Percentiles rank a stretch among this genome's conserved stretches.
phyloP scores from a whole-genome alignment of 225 moss, liverwort and hornwort species.

The Polytrichum commune region DNA sequence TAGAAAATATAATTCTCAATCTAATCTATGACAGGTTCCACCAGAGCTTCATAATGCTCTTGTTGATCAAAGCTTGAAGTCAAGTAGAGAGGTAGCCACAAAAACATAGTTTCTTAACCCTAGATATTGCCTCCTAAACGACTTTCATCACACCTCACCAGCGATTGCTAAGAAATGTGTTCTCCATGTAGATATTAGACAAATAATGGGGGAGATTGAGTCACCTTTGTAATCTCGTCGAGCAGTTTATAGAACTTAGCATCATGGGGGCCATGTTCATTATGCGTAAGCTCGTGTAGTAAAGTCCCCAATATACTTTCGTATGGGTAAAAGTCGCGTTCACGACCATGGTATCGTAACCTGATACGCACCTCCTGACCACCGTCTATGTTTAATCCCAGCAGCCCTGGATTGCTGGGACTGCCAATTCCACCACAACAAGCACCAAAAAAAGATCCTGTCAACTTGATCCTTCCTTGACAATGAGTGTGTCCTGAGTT shows the following conservation, averaged over 20 bases:
- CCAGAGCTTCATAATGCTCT: neutral
- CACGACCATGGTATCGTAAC: conserved; percentile 60
- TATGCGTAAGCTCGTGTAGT: conserved; percentile 93
- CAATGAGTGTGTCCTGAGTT: neutral
- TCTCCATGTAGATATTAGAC: neutral
- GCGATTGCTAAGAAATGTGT: too few relatives aligned
- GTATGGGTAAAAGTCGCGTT: conserved; percentile 71
- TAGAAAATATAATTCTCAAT: too few relatives aligned
- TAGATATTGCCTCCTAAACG: too few relatives aligned
- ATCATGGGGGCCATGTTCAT: conserved; percentile 85
- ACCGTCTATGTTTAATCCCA: conserved; percentile 92
- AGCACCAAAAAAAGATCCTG: neutral
- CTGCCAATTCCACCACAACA: conserved; percentile 29
- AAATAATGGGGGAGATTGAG: neutral
- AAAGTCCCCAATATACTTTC: conserved; percentile 89
- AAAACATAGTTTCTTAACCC: too few relatives aligned
- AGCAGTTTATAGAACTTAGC: conserved; percentile 87
- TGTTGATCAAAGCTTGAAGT: too few relatives aligned
- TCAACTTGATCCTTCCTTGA: neutral
- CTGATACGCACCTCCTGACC: conserved; percentile 91
- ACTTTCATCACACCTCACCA: too few relatives aligned
- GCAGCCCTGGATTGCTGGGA: conserved; percentile 75
- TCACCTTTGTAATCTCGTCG: conserved; percentile 80
- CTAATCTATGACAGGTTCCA: too few relatives aligned
- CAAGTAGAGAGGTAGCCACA: too few relatives aligned